Evolutionary conservation across 2,329 filamentous ascomycete genomes (phyloP), one percentile per base, ranked within the genome.

Genomic region (Aspergillus sp.): DNA sequence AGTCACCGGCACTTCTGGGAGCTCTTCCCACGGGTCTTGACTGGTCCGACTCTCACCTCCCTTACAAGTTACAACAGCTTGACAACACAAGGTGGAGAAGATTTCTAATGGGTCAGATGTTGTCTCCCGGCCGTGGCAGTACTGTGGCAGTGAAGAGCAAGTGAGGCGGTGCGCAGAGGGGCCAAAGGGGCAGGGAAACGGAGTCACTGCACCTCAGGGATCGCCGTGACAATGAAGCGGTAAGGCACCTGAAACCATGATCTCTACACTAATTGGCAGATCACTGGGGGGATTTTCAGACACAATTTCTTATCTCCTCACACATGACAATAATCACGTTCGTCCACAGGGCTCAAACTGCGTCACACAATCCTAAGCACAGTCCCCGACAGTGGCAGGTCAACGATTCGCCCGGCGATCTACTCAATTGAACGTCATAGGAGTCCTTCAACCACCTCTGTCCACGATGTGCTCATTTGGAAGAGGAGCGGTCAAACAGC

Each of bases 121-220:
- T 48, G 45, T 48, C 14, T 46, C 44, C 23, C 14, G 15, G 6
- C 44, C 24, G 23, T 31, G 44, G 44, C 44, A 31, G 44, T 39
- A 39, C 40, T 52, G 68, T 71, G 69, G 69, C 70, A 70, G 70
- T 69, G 68, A 65, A 62, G 46, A 21, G 41, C 53, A 55, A 23
- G 52, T 65, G 62, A 60, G 67, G 68, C 66, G 69, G 69, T 71
- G 68, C 67, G 48, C 49, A 40, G 56, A 65, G 58, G n/a, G 63
- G 60, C 59, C 39, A 52, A 58, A 57, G 49, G 53, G 59, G 59
- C 33, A 50, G 59, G 43, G 53, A 23, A 49, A 43, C 11, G 47
- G 50, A 27, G 35, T 17, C 35, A 31, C 27, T 31, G 27, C 27
- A 11, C 27, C 9, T 9, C 27, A 47, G 15, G 64, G 64, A 68